phyloP scores from a whole-genome alignment of 2,329 filamentous ascomycete genomes.

The Colletotrichum zoysiae region DNA sequence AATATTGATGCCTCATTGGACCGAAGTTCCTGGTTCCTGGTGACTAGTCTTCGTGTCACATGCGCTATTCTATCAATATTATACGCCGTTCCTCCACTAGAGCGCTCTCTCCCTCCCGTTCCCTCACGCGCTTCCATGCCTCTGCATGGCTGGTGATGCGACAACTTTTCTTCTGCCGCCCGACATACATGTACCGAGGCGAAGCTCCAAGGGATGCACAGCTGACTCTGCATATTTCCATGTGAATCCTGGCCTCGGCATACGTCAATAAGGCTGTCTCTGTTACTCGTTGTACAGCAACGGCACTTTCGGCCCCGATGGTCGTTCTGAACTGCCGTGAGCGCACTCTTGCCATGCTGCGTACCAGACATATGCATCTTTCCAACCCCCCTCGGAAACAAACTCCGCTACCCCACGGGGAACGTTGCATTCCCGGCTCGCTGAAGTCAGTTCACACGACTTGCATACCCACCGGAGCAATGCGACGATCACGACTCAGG shows the following conservation, averaged over 20 bases:
- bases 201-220: slow-evolving; percentile 2
- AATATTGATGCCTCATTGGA: slow-evolving; percentile 27
- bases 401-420: slow-evolving; percentile 39
- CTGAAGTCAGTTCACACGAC: slow-evolving; percentile 13
- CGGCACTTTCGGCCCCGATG: slow-evolving; percentile 20
- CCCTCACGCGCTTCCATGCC: slow-evolving; percentile 12
- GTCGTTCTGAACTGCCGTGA: slow-evolving; percentile 24
- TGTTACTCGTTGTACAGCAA: neutral
- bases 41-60: slow-evolving; percentile 30
- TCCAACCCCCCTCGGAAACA: neutral
- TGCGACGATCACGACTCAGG: slow-evolving; percentile 32
- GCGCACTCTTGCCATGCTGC: slow-evolving; percentile 12
- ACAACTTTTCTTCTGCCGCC: slow-evolving; percentile 13
- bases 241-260: slow-evolving; percentile 20
- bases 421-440: slow-evolving; percentile 32
- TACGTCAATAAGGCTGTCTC: slow-evolving; percentile 30
- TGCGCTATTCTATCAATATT: slow-evolving; percentile 14
- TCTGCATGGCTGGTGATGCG: slow-evolving; percentile 18
- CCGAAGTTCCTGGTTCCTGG: slow-evolving; percentile 40
- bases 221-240: slow-evolving; percentile 31
- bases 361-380: slow-evolving; percentile 5
- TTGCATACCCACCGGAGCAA: slow-evolving; percentile 9
- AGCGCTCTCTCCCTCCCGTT: neutral
- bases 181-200: slow-evolving; percentile 29
- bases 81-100: slow-evolving; percentile 4